A percentile compares a stretch with the other conserved stretches of the same genome.
Conservation (phyloP, 2,329 filamentous ascomycete species). For the Beauveria medogensis region DNA sequence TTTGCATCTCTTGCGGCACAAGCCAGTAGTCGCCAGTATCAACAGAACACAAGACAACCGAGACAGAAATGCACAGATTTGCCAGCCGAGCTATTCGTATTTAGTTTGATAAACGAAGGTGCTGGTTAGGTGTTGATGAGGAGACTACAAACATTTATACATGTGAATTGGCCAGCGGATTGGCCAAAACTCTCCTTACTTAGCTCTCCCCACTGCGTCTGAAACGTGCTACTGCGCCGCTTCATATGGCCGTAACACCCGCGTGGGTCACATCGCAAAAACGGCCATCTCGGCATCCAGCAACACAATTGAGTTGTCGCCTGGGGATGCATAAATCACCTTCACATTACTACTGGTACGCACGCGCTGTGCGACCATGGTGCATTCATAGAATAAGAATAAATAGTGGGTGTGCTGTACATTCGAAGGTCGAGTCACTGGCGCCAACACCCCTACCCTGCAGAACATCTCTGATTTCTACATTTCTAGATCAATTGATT, state of each 20-base stretch:
- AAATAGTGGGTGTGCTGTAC: neutral
- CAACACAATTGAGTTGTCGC: neutral
- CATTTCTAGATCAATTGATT: too few species aligned
- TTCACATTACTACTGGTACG: neutral
- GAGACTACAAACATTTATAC: neutral
- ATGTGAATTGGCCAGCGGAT: neutral
- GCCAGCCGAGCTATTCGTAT: too few species aligned
- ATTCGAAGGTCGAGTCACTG: neutral
- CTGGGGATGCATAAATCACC: neutral
- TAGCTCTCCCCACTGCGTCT: neutral
- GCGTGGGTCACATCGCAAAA: neutral
- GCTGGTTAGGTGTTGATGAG: too few species aligned
- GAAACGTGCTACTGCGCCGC: slow-evolving; percentile 3
- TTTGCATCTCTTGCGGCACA: too few species aligned
- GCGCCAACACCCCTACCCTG: neutral
- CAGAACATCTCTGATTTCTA: neutral
- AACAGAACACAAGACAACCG: too few species aligned
- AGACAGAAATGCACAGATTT: too few species aligned
- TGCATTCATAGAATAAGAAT: too few species aligned
- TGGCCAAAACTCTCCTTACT: too few species aligned
- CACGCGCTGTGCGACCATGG: neutral
- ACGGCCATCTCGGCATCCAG: neutral
- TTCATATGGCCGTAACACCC: neutral
- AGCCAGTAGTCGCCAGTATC: too few species aligned
- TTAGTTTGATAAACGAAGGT: too few species aligned